A percentile compares a stretch with the other conserved stretches of the same genome.
Conservation (phyloP, 371 early-diverging fungal species). For the Nematocida sp. region DNA sequence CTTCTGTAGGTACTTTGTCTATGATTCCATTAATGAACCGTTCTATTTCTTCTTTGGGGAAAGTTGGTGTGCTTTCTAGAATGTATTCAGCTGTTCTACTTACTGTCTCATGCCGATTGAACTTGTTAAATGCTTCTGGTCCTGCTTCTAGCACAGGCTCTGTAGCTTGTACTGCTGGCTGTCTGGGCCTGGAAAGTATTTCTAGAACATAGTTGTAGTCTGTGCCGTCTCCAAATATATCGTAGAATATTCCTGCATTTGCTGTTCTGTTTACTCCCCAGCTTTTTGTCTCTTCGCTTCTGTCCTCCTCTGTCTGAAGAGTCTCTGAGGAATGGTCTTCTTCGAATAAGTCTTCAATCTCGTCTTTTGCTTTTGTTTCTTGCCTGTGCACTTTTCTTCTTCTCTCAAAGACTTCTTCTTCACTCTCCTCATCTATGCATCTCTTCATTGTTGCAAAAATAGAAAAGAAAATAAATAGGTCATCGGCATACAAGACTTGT, state of each 20-base stretch:
- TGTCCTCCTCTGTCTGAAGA: constrained; percentile 13
- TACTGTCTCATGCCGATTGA: background rate
- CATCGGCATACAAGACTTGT: too few relatives aligned
- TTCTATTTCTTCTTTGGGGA: constrained; percentile 2
- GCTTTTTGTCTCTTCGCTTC: background rate
- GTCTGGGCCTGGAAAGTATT: background rate
- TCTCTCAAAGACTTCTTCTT: constrained; percentile 48
- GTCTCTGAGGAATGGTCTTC: constrained; percentile 13
- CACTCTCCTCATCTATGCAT: constrained; percentile 43
- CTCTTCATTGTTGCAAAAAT: constrained; percentile 37
- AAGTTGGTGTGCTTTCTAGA: background rate
- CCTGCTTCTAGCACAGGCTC: background rate
- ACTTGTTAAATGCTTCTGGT: background rate
- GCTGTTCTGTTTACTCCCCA: constrained; percentile 30
- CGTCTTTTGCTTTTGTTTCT: constrained; percentile 34
- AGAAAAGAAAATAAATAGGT: constrained; percentile 42
- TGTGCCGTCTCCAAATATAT: constrained; percentile 49
- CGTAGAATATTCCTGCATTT: constrained; percentile 18
- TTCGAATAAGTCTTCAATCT: constrained; percentile 49
- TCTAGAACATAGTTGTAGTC: constrained; percentile 30
- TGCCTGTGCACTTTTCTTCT: constrained; percentile 48
- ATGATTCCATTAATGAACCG: background rate
- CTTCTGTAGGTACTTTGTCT: background rate
- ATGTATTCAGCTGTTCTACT: background rate
- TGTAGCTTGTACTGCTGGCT: background rate